phyloP scores from a whole-genome alignment of 352 stramenopile species.

The Globisporangium spinosum region DNA sequence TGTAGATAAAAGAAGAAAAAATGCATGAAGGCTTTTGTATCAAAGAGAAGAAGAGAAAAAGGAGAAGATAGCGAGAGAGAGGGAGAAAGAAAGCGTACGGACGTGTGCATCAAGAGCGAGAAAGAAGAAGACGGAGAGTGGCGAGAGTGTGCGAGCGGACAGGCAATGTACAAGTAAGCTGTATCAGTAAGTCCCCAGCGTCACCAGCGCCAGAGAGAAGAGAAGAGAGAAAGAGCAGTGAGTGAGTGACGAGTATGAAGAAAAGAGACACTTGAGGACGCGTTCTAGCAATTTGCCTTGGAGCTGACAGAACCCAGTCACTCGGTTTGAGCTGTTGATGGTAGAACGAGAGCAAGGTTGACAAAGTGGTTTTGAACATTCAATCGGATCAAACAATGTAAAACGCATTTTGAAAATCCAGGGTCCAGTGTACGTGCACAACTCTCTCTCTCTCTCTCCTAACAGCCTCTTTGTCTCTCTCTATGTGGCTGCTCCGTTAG shows the following conservation, averaged over 20 bases:
- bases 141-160: conserved; percentile 26
- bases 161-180: conserved; percentile 52
- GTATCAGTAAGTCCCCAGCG: conserved; percentile 60
- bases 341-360: neutral
- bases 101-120: conserved; percentile 13
- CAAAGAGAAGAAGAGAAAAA: conserved; percentile 33
- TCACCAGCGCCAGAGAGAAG: conserved; percentile 18
- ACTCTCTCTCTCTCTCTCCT: neutral
- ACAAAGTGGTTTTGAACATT: neutral
- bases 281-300: conserved; percentile 1
- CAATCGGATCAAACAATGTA: conserved; percentile 8
- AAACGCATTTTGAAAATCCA: conserved; percentile 11
- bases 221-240: conserved; percentile 6
- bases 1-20: conserved; percentile 63
- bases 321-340: neutral
- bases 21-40: conserved; percentile 54
- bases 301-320: neutral
- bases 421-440: neutral
- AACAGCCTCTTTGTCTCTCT: conserved; percentile 3
- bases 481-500: neutral
- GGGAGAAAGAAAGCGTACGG: neutral
- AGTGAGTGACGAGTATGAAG: neutral
- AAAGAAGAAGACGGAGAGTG: conserved; percentile 18
- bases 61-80: conserved; percentile 4
- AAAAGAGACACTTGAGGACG: conserved; percentile 2